Base-by-base conservation (phyloP, 345 rosid species). In the Gynandropsis gynandra region DNA sequence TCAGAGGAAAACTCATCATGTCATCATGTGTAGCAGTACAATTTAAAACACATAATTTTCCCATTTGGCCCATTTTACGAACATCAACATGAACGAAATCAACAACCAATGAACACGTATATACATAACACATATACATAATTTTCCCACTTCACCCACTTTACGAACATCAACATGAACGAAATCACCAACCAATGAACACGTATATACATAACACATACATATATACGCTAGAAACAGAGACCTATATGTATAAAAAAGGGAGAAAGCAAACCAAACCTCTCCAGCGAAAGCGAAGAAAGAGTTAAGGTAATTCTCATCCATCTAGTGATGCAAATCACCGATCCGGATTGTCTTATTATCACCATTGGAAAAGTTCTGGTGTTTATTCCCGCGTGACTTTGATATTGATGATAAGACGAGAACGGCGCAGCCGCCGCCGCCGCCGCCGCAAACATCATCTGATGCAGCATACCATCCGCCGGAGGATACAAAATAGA, bases 311-410 rank as follows among this genome's bases (percentile, higher is more conserved):
- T 84, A 87, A 57, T 31, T 76, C 73, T 90, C 98, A 37, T 90
- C 98, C 98, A 90, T 90, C 98, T 96, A 90, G 32, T 80, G 89
- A 67, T 82, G 81, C 72, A 90, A 82, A 75, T 90, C 96, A 16
- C 98, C 98, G 48, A 87, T 71, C 98, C 98, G 84, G 35, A 90
- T 44, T 5, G 96, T 77, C 71, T 80, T 82, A 57, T 87, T 87
- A 44, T 84, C 95, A 24, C 74, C 74, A 56, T 64, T 61, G 29
- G 78, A 74, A 61, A 78, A 74, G 34, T 72, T 74, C 43, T 61
- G 68, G 24, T 71, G 58, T 37, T 58, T 55, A 7, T 32, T 47
- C 39, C 58, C 60, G 33, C 47, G 50, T 63, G 85, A 45, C 27
- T 12, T 55, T 65, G 83, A 66, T 72, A 77, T 42, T 65, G 76